Evolutionary conservation across 2,329 filamentous ascomycete genomes (phyloP), one percentile per base, ranked within the genome.

Genomic region (Emmonsiellopsis sp.): DNA sequence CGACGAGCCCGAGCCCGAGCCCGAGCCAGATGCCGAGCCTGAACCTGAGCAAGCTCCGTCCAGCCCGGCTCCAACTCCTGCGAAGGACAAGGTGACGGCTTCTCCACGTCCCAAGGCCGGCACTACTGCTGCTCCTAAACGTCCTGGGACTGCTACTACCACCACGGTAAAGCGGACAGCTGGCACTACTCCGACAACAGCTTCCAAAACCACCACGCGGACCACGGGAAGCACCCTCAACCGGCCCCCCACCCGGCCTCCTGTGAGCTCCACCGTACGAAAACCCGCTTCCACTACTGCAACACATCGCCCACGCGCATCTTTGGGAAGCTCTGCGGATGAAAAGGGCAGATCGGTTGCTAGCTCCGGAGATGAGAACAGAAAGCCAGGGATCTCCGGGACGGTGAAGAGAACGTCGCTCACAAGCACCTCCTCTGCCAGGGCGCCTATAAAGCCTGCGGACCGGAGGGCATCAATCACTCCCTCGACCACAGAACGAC

Each of bases 371-470:
- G 73, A 75, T 55, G 73, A 75, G 56, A 71, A 66, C 56, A 68
- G 64, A 50, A 65, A 57, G 53, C 57, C 59, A 52, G 70, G 70
- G 5, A 71, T 74, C 51, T 69, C 71, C 9, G 63, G 68, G 27
- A 65, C 66, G 6, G 71, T 71, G 42, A 76, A 75, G 62, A 67
- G 72, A 44, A 70, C 72, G 65, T 75, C 73, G 5, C 62, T 75
- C 52, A 69, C 65, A 7, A 66, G 71, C 4, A 69, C 65, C 10
- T 57, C 69, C 0, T 62, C 67, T 42, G 65, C 67, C 13, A 63
- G 69, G 13, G 59, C 70, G 7, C 64, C 70, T 5, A 55, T 68
- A 9, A 60, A 58, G 2, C 60, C 69, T 8, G 42, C 66, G 32
- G 69, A 73, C 49, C 66, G 71, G 21, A 66, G 69, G 55, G 65